These are phyloP conservation scores for Botrytis hyacinthi DNA, from an alignment of 2,329 filamentous ascomycete species.

Conservation along the genomic window DNA sequence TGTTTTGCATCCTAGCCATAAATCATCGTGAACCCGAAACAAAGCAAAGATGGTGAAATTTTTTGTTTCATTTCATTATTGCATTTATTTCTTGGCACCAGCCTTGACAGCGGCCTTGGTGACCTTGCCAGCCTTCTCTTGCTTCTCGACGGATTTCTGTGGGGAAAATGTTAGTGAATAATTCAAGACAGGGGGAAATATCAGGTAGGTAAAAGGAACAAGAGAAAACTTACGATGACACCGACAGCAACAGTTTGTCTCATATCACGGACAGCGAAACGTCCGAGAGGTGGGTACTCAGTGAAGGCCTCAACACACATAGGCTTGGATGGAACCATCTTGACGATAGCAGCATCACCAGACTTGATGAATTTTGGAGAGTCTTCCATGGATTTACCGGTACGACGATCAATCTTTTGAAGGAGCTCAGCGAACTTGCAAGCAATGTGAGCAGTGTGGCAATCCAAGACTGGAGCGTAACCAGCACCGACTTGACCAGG, in stretches of 20 bases:
- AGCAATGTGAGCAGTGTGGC: conserved; percentile 99
- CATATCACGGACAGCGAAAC: conserved; percentile 77
- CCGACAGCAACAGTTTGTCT: not conserved
- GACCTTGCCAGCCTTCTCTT: conserved; percentile 22
- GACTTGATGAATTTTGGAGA: conserved; percentile 99
- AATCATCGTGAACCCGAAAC: conserved; percentile 12
- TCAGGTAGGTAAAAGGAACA: too few relatives aligned
- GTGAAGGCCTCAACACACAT: conserved; percentile 99
- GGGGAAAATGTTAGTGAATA: conserved; percentile 38
- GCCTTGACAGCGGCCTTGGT: conserved; percentile 43
- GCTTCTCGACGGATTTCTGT: not conserved
- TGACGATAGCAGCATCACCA: conserved; percentile 99
- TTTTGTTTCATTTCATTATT: conserved; percentile 15
- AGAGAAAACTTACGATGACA: not conserved
- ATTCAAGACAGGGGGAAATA: too few relatives aligned
- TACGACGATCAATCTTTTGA: conserved; percentile 99
- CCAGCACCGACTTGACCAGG: conserved; percentile 98
- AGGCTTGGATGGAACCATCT: conserved; percentile 99
- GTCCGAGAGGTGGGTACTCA: conserved; percentile 97
- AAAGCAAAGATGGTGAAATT: not conserved
- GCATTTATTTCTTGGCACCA: conserved; percentile 41
- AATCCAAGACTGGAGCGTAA: conserved; percentile 98
- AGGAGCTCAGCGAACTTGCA: conserved; percentile 99
- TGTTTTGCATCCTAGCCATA: not conserved
- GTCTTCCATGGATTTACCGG: conserved; percentile 92